Base-by-base conservation (phyloP, 2,329 filamentous ascomycete species). In the Metarhizium album region DNA sequence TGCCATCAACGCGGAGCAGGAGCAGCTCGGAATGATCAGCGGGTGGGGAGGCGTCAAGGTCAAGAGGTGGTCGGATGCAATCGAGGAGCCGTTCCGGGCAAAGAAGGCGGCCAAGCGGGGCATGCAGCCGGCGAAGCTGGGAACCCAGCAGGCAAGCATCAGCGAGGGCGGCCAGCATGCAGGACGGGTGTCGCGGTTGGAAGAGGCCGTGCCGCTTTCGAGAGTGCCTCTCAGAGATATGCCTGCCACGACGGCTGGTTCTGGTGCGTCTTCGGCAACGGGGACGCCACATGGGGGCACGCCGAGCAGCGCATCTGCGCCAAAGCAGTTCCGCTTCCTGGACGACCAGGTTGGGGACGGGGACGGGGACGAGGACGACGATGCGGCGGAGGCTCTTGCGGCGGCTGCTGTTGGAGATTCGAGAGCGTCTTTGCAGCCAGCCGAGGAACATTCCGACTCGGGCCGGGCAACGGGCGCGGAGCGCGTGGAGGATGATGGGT, bases 1-100 rank as follows among this genome's bases (percentile, higher is more conserved):
- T 37, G 91, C 91, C 0, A 75, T 97, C 53, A 96, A 96, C 65
- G 91, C 90, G 2, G 79, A 86, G 43, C 81, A 87, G 0, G 93
- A 97, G 64, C 87, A 95, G 66, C 78, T 98, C 35, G 81, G 83
- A 14, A 72, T 87, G 55, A 82, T 98, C n/a, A 79, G 84, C 29
- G 93, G 93, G 1, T 98, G 90, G 90, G 93, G 93, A 33, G 88
- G 94, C 68, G 90, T 88, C 71, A 98, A 98, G 68, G 89, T 96
- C 22, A 85, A 86, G 67, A 80, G 82, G 52, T 97, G 91, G 91
- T 84, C 79, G 58, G 78, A 74, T 51, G 85, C 86, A 9, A 86
- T 96, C 1, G 80, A 88, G 53, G 90, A 95, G 67, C 88, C 89
- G 0, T 96, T 97, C 60, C 74, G 88, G 52, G 81, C 85, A 4